Evolutionary conservation across 345 rosid genomes (phyloP), one percentile per base, ranked within the genome.

Genomic region (Cardiospermum halicacabum): DNA sequence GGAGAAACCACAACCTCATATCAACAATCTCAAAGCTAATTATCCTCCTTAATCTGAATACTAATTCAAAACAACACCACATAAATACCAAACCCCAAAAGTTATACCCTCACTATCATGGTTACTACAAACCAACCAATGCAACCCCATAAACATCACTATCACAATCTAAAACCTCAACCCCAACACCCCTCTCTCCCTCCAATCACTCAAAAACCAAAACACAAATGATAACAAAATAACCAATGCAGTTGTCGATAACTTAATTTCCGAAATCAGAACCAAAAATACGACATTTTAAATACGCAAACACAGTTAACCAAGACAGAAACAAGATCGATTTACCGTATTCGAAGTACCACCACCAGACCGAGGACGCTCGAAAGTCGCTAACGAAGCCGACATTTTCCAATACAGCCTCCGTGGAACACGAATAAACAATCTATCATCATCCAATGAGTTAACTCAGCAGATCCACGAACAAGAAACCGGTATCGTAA

Each of bases 321-420:
- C 49, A 64, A 11, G 39, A 34, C n/a, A n/a, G n/a, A n/a, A n/a
- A n/a, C 25, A 53, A 54, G 68, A 65, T 65, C 53, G 19, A 39
- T 36, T 40, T 79, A 92, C 98, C 98, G 91, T 81, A 77, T 88
- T 89, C 12, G 96, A 75, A 60, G 81, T 70, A 56, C n/a, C n/a
- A n/a, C n/a, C n/a, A n/a, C 84, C 81, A 25, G 34, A 78, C 65
- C 92, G 82, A 3, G 91, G 87, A 67, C 95, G 90, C 81, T 92
- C 98, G 74, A 89, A 78, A 77, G 89, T 85, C 63, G 91, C 86
- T 77, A 84, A 64, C 68, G 98, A 76, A 84, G 80, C 83, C 77
- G 93, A 88, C 98, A 92, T 92, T 83, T 76, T 57, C 70, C 63
- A 49, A 64, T 49, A 64, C 50, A 58, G 71, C 47, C 37, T 49